Conservation (phyloP, 768 basidiomycete species). For the Lentinus tigrinus region DNA sequence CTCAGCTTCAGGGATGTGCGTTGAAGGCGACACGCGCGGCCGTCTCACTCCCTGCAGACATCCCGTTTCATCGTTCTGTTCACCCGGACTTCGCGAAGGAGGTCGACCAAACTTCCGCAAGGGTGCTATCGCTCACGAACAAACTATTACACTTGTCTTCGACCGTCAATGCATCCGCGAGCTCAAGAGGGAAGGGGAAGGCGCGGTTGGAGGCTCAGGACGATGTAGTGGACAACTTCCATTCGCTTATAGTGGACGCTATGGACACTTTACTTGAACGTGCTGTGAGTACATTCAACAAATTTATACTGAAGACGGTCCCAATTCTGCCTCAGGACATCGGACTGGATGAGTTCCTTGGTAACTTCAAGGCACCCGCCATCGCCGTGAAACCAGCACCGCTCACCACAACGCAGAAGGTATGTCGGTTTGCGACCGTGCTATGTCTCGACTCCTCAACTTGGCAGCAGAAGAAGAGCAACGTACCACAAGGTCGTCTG, state of each 20-base stretch:
- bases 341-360: conserved; percentile 75
- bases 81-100: conserved; percentile 66
- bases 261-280: conserved; percentile 86
- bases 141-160: conserved; percentile 54
- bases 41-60: conserved; percentile 64
- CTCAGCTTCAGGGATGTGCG: conserved; percentile 56
- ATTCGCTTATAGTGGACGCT: conserved; percentile 72
- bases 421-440: neutral
- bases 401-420: conserved; percentile 14
- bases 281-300: conserved; percentile 50
- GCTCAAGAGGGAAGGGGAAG: conserved; percentile 50
- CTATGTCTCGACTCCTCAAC: neutral
- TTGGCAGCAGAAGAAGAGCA: conserved; percentile 31
- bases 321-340: conserved; percentile 54
- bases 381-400: conserved; percentile 51
- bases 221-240: conserved; percentile 82
- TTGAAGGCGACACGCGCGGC: conserved; percentile 64
- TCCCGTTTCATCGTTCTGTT: conserved; percentile 88
- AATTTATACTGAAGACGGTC: neutral
- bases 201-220: conserved; percentile 63
- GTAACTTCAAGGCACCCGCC: conserved; percentile 64
- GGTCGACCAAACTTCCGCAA: conserved; percentile 66
- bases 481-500: conserved; percentile 40
- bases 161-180: conserved; percentile 36
- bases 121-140: conserved; percentile 67